A percentile compares a stretch with the other conserved stretches of the same genome.
Conservation (phyloP, 2,329 filamentous ascomycete species). For the Rhynchosporium agropyri region DNA sequence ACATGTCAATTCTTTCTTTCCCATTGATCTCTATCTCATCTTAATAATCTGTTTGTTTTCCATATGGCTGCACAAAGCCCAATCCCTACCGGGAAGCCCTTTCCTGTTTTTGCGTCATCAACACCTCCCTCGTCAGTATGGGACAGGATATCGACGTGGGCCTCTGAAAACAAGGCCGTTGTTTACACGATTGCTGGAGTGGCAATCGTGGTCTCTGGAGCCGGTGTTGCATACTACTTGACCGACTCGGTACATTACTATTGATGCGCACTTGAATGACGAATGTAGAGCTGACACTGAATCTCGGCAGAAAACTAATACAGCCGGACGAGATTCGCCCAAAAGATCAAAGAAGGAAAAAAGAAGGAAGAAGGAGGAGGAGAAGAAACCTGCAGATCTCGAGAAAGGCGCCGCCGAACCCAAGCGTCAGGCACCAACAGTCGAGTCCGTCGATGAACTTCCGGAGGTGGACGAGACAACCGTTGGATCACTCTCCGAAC, state of each 20-base stretch:
- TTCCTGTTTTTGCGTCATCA: conserved; percentile 41
- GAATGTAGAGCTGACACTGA: conserved; percentile 27
- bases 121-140: conserved; percentile 52
- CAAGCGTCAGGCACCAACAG: conserved; percentile 53
- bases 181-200: conserved; percentile 97
- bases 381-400: conserved; percentile 72
- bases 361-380: conserved; percentile 81
- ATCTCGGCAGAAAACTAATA: conserved; percentile 34
- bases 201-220: conserved; percentile 86
- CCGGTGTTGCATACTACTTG: conserved; percentile 92
- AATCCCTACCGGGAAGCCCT: conserved; percentile 37
- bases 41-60: conserved; percentile 34
- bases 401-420: conserved; percentile 54
- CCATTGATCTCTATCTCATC: conserved; percentile 29
- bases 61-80: conserved; percentile 38
- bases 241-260: conserved; percentile 56
- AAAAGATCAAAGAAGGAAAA: conserved; percentile 89
- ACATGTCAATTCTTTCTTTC: conserved; percentile 29
- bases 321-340: conserved; percentile 46
- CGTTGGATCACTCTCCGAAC: conserved; percentile 51
- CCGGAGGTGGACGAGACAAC: conserved; percentile 66
- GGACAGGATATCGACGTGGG: conserved; percentile 91
- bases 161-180: conserved; percentile 90
- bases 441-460: conserved; percentile 66
- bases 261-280: conserved; percentile 19